phyloP scores from a whole-genome alignment of 176 grass and related monocot species.

The Poa pratensis region DNA sequence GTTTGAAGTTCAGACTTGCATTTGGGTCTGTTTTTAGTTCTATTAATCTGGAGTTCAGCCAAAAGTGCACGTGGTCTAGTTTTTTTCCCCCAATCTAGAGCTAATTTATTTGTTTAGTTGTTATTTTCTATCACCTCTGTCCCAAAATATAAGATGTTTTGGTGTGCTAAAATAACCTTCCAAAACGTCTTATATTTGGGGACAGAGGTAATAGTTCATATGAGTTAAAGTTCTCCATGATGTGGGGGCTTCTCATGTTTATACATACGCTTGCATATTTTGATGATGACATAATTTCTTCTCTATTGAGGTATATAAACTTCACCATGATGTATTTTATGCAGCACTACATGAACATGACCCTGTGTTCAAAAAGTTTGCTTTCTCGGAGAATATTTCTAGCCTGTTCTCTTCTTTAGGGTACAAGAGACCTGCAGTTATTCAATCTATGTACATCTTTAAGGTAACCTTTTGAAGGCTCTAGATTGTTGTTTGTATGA shows the following conservation, averaged over 20 bases:
- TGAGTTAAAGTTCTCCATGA: neutral
- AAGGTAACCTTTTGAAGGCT: conserved; percentile 60
- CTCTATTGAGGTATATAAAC: conserved; percentile 24
- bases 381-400: conserved; percentile 55
- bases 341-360: conserved; percentile 93
- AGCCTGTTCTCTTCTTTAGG: conserved; percentile 76
- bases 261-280: neutral
- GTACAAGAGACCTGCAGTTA: conserved; percentile 83
- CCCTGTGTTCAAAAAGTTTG: conserved; percentile 84
- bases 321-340: conserved; percentile 18
- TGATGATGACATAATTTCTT: neutral
- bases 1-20: neutral
- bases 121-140: neutral
- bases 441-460: conserved; percentile 99
- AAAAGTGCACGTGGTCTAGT: neutral
- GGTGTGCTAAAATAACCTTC: too few relatives aligned
- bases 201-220: neutral
- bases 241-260: neutral
- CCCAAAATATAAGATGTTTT: too few relatives aligned
- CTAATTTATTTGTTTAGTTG: neutral
- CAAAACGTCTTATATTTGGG: too few relatives aligned
- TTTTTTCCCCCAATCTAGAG: neutral
- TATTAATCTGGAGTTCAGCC: neutral
- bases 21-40: neutral
- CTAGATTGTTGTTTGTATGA: conserved; percentile 20